Evolutionary conservation across 129 eudicot species (phyloP).

Genomic region (Dittrichia graveolens): DNA sequence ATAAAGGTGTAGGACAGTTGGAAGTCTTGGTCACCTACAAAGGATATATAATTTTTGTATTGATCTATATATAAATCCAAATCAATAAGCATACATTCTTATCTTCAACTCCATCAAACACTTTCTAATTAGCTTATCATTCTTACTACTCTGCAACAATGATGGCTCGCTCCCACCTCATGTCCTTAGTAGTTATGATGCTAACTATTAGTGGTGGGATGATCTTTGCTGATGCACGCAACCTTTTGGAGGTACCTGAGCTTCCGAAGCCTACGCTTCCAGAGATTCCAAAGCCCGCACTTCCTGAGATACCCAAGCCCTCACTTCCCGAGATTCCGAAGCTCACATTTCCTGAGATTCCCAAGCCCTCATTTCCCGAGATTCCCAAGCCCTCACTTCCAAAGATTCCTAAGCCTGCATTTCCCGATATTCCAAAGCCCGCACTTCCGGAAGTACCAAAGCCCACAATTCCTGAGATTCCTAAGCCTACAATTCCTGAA

Average conservation of each 20-base stretch:
- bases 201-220: conserved; percentile 3
- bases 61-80: too few species aligned
- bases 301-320: background rate
- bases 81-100: background rate
- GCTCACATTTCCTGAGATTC: conserved; percentile 16
- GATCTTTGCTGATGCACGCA: conserved; percentile 19
- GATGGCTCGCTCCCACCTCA: conserved; percentile 21
- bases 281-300: background rate
- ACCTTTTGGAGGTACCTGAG: conserved; percentile 30
- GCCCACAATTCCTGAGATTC: background rate
- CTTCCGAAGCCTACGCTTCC: conserved; percentile 3
- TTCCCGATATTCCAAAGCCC: conserved; percentile 12
- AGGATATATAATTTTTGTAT: too few species aligned
- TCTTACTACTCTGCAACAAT: too few species aligned
- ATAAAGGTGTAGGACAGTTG: too few species aligned
- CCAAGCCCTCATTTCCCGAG: conserved; percentile 8
- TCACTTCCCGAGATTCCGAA: background rate
- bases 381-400: conserved; percentile 12
- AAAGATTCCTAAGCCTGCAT: background rate
- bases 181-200: conserved; percentile 13
- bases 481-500: background rate
- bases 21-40: too few species aligned
- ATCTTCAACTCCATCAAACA: conserved; percentile 1
- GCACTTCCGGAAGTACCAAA: background rate
- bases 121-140: background rate